Base-by-base conservation (phyloP, 75 land plant species). In the Larix kaempferi region DNA sequence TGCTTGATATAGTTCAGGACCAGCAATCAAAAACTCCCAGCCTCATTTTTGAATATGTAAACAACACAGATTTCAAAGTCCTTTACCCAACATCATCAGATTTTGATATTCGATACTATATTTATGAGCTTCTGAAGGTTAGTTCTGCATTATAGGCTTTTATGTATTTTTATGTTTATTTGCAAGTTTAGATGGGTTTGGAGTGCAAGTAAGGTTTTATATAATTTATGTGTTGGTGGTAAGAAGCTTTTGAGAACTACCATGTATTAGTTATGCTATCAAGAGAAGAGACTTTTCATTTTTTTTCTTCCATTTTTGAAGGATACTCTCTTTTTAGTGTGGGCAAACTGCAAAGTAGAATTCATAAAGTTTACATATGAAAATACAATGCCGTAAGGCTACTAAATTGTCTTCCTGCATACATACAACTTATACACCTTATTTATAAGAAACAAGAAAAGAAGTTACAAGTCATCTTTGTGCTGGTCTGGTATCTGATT, bases 21-120 rank as follows among this genome's bases (percentile, higher is more conserved):
- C 89, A 89, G 77, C 90, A 94, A 63, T 94, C 96, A 29, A 94
- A 94, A 85, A 89, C 96, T 7, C 94, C 96, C 25, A 94, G 96
- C 77, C 79, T 91, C 12, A 81, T 94, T 23, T 94, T 94, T 88
- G 96, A 94, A 82, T 80, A 91, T 84, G 89, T 94, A 59, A 91
- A 94, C 57, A 94, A 91, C 76, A 86, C 92, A 37, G 96, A 94
- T 79, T 91, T 91, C 64, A 94, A 89, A 88, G 89, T 88, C 60
- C 90, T 91, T 17, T 94, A 94, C 82, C 96, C 96, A 63, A 94
- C 92, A 62, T 81, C 91, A 25, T 76, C 94, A 41, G 96, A 94
- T 67, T 89, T 76, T 80, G 96, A 94, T 78, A 89, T 81, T 78
- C 82, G 96, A 69, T 94, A 91, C 76, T 94, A 94, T 73, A 89